Percentiles rank a stretch among this genome's conserved stretches.
These are phyloP conservation scores for Breynia disticha DNA, from an alignment of 441 rosid genomes.

Conservation along the genomic window DNA sequence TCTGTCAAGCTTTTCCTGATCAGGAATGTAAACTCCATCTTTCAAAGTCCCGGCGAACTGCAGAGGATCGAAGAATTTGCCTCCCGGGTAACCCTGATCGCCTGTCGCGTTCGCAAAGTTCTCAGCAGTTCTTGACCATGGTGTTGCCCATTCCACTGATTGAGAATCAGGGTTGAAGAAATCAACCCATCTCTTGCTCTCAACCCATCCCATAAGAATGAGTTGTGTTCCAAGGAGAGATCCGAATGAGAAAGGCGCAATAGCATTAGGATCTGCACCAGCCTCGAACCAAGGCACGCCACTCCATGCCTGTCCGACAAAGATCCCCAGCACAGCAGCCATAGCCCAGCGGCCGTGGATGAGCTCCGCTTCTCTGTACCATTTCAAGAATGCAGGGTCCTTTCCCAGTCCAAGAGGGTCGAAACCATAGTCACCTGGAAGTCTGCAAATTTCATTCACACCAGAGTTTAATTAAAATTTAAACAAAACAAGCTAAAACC, in stretches of 20 bases:
- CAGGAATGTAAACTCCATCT: conserved; percentile 65
- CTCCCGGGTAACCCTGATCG: conserved; percentile 91
- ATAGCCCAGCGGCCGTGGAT: conserved; percentile 98
- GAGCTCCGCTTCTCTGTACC: conserved; percentile 96
- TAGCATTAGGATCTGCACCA: conserved; percentile 73
- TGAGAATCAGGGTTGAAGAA: conserved; percentile 92
- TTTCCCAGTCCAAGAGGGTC: conserved; percentile 90
- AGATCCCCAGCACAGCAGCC: conserved; percentile 83
- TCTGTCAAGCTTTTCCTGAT: conserved; percentile 66
- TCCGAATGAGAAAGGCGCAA: conserved; percentile 89
- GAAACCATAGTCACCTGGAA: conserved; percentile 90
- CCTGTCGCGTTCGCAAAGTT: conserved; percentile 78
- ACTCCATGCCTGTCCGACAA: conserved; percentile 90
- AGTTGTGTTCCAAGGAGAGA: conserved; percentile 74
- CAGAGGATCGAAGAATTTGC: conserved; percentile 87
- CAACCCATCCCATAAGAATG: conserved; percentile 97
- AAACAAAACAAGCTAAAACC: background rate
- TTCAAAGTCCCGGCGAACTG: conserved; percentile 49
- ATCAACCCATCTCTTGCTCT: conserved; percentile 95
- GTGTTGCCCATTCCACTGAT: conserved; percentile 90
- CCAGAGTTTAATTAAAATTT: background rate
- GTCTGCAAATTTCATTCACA: conserved; percentile 32
- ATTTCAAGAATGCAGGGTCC: conserved; percentile 84
- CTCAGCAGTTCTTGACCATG: conserved; percentile 83
- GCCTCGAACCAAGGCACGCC: conserved; percentile 97